Evolutionary conservation across 2,329 filamentous ascomycete genomes (phyloP), one percentile per base, ranked within the genome.

Genomic region (Cryphonectria japonica): DNA sequence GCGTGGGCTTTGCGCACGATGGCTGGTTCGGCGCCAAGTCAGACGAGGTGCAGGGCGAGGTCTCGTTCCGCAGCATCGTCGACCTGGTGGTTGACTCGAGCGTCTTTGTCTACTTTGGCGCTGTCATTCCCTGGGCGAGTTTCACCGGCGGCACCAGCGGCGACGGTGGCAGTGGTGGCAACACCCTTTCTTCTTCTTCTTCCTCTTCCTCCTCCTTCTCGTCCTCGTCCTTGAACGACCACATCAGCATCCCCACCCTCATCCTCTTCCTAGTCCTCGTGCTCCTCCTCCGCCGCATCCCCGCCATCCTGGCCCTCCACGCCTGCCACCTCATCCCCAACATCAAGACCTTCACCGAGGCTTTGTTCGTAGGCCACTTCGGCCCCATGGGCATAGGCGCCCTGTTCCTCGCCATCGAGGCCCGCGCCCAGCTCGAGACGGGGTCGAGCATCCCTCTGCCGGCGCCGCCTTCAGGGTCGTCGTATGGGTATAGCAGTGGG

Each of bases 311-410:
- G 41, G 43, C 61, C 7, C 50, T 75, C 52, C 71, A 76, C 26
- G 43, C 66, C 4, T 66, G 71, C 50, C 14, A 34, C 7, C 62
- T 75, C 52, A 73, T 74, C 26, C 72, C 71, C 39, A 70, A 75
- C 52, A 66, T 76, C 14, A 64, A 69, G 26, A 68, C 70, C 14
- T 67, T 37, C 5, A 69, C 52, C 14, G 71, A 77, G 54, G 77
- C 77, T 8, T n/a, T 76, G 9, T 79, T 78, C 68, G 70, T 74
- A 39, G 77, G 77, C 3, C 77, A 76, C 69, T 78, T 78, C 60
- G 77, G 77, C 1, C 77, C 76, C 39, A 78, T 79, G 62, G 76
- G 77, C 26, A 74, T 78, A n/a, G 73, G 74, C 4, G 77, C 77
- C 3, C 65, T 79, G 29, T 79, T 78, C 74, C 46, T 73, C 2